Evolutionary conservation across 2,329 filamentous ascomycete species (phyloP), one percentile per base, ranked within the genome.

Genomic region (Cryphonectria radicalis): DNA sequence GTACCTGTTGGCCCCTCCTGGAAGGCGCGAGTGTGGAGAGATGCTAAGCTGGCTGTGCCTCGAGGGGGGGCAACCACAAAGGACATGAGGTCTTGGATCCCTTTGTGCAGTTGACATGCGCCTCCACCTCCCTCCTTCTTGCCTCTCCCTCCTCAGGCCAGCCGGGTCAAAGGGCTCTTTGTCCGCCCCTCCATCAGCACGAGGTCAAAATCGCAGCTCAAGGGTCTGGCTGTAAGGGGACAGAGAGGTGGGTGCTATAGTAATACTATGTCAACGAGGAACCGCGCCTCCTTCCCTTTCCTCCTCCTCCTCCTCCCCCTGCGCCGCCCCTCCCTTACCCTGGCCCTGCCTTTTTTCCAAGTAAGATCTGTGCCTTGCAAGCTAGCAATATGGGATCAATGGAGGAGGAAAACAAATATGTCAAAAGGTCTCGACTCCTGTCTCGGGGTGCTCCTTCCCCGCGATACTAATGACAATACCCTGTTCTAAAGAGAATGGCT

Each of bases 31-130:
- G 59, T 32, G 50, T n/a, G n/a, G 50, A 28, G 50, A 10, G 43
- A 14, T 55, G 50, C n/a, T n/a, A 19, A n/a, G 22, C 50, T 25
- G 22, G n/a, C n/a, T 55, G 11, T n/a, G 14, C 14, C 59, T 32
- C 32, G 37, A 70, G 37, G 68, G 37, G n/a, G n/a, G 53, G 35
- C 42, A 50, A 50, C n/a, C 60, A 68, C 68, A 72, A 72, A 72
- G 68, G 46, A 50, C 19, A 17, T 19, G 43, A 22, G 43, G 17
- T 6, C 17, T 46, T 22, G 43, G 43, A 32, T 57, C 37, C 28
- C 50, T 55, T 55, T 55, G 50, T 55, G 50, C 50, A 6, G n/a
- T 25, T 17, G n/a, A 28, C 50, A 8, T 50, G 46, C 19, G 19
- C 22, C 19, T 22, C 3, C 19, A 0, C 43, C 19, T 14, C 43